phyloP scores from a whole-genome alignment of 2,329 filamentous ascomycete genomes.

The Capronia americana region DNA sequence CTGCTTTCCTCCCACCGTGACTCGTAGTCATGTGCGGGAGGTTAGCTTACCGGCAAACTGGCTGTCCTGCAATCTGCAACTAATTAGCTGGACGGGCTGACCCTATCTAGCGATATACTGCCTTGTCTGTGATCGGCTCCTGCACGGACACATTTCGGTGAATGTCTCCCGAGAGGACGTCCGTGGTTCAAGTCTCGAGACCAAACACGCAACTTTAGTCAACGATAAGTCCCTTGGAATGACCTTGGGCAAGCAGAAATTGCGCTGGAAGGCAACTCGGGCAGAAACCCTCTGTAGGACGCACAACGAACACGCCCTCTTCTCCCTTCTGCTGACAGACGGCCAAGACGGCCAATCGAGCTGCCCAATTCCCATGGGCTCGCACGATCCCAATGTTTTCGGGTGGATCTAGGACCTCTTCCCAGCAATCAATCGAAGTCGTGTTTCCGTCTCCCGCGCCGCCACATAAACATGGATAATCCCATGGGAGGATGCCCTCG shows the following conservation, averaged over 20 bases:
- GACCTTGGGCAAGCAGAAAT: background rate
- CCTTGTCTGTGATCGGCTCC: too few species aligned
- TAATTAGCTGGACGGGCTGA: too few species aligned
- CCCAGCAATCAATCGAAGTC: constrained; percentile 32
- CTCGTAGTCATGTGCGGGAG: too few species aligned
- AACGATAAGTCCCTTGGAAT: background rate
- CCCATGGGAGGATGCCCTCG: background rate
- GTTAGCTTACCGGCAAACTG: too few species aligned
- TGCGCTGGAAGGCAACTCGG: background rate
- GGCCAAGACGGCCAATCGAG: constrained; percentile 24
- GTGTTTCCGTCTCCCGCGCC: background rate
- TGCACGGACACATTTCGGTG: too few species aligned
- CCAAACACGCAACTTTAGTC: background rate
- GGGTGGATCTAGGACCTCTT: constrained; percentile 31
- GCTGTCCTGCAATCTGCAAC: too few species aligned
- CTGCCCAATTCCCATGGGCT: constrained; percentile 31
- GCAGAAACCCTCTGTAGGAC: background rate
- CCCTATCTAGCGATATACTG: too few species aligned
- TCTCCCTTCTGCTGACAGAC: background rate
- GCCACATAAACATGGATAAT: background rate
- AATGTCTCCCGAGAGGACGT: too few species aligned
- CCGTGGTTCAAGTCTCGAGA: too few species aligned
- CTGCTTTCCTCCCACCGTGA: too few species aligned
- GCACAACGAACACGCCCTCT: background rate
- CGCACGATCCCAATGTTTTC: constrained; percentile 19